Conservation (phyloP, 2,329 filamentous ascomycete species). For the Diaporthe sp. region DNA sequence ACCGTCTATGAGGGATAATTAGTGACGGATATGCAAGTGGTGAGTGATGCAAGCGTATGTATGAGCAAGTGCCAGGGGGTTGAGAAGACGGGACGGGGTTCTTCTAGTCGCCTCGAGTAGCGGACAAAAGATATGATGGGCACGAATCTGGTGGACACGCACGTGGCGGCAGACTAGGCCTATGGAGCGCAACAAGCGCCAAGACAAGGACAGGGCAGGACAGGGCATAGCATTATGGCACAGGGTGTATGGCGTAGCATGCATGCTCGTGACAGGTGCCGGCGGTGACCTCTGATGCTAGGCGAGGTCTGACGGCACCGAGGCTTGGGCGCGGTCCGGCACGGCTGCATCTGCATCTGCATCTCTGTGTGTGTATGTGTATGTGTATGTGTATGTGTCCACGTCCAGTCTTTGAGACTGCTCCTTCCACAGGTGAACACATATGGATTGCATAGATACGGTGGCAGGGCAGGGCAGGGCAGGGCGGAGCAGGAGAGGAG, state of each 20-base stretch:
- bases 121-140: constrained; percentile 21
- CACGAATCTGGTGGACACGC: constrained; percentile 27
- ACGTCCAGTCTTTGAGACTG: not conserved
- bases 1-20: constrained; percentile 30
- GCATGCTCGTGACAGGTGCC: constrained; percentile 26
- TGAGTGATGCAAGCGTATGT: not conserved
- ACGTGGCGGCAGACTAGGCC: constrained; percentile 19
- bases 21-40: constrained; percentile 4
- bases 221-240: not conserved
- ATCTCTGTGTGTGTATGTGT: not conserved
- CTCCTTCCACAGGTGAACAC: not conserved
- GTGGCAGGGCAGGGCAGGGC: not conserved
- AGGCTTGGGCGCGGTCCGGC: not conserved
- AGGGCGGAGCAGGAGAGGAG: not conserved
- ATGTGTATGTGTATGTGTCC: too few relatives aligned
- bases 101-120: constrained; percentile 13
- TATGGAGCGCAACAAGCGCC: constrained; percentile 28
- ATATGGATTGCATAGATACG: not conserved
- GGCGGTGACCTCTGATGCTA: constrained; percentile 14
- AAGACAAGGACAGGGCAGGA: constrained; percentile 23
- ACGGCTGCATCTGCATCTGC: constrained; percentile 3
- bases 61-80: not conserved
- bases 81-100: not conserved
- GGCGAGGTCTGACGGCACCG: constrained; percentile 12
- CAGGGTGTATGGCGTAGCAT: not conserved